phyloP scores from a whole-genome alignment of 768 basidiomycete genomes.

The Imleria badia region DNA sequence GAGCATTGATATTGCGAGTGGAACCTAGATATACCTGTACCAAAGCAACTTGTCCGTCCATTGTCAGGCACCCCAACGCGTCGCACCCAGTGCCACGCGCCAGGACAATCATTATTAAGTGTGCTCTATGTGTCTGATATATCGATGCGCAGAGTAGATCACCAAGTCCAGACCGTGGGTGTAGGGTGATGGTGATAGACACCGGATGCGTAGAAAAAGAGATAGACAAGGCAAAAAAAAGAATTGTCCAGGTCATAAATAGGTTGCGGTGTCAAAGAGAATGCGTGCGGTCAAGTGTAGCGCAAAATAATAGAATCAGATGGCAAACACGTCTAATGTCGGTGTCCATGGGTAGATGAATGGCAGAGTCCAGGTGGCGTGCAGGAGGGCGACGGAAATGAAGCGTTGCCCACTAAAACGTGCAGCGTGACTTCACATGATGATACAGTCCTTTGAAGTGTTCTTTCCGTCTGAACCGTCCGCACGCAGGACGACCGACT shows the following conservation, averaged over 20 bases:
- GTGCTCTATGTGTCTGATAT: conserved; percentile 22
- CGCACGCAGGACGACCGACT: conserved; percentile 56
- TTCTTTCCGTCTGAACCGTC: conserved; percentile 52
- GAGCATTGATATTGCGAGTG: conserved; percentile 3
- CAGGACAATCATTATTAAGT: conserved; percentile 6
- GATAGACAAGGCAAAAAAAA: conserved; percentile 10
- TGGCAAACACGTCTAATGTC: conserved; percentile 10
- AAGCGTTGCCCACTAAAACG: conserved; percentile 7
- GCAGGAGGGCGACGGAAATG: conserved; percentile 13
- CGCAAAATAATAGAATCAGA: conserved; percentile 9
- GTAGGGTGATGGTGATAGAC: conserved; percentile 1
- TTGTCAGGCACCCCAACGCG: neutral
- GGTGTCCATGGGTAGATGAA: conserved; percentile 21
- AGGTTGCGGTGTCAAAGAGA: neutral
- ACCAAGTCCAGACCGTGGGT: neutral
- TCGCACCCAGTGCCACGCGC: neutral
- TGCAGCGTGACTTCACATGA: conserved; percentile 60
- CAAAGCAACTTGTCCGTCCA: neutral
- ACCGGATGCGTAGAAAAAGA: neutral
- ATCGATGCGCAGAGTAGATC: conserved; percentile 26
- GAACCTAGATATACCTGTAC: neutral
- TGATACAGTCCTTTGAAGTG: conserved; percentile 71
- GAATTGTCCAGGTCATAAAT: conserved; percentile 2
- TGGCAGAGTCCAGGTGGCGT: conserved; percentile 2
- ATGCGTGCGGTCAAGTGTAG: conserved; percentile 7